Evolutionary conservation across 75 land plant species (phyloP), one percentile per base, ranked within the genome.

Genomic region (Picea sitchensis): DNA sequence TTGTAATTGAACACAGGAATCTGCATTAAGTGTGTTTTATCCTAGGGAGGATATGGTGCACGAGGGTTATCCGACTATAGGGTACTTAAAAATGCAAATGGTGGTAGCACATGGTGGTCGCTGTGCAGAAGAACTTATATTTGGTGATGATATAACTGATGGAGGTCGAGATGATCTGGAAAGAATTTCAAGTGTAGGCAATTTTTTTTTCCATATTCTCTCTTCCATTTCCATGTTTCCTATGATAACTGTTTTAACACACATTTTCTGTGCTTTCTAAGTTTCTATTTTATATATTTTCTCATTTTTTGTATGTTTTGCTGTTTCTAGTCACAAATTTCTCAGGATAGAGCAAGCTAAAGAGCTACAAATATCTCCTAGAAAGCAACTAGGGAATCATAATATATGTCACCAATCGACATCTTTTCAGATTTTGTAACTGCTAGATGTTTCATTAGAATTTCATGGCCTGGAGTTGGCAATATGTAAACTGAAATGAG

Each of bases 41-140:
- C 98, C 99, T 13, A 86, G 96, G 68, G 95, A 97, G 81, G 92
- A 95, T n/a, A 88, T 87, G 84, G 80, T 91, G 3, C 86, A 87
- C 59, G 87, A 87, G 75, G 98, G 92, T 56, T 87, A 90, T 76
- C 90, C 94, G 8, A 96, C 99, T 20, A 87, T 95, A 79, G 99
- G 99, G n/a, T 97, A 97, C 86, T 79, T 93, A 84, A 86, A 84
- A 78, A 94, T 94, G 95, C 99, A 97, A 81, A 95, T 97, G 98
- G 92, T 95, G 59, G 99, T 97, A 36, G 99, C 99, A 71, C 99
- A 97, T 86, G 99, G 98, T 47, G 99, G 99, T 3, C 92, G 94
- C 30, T 92, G 99, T 93, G 98, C 99, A 59, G 99, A 97, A 77
- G 85, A 85, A 44, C 36, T 95, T 79, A 78, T 94, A 18, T 91